Evolutionary conservation across 352 stramenopile genomes (phyloP), one percentile per base, ranked within the genome.

Genomic region (Pythium brachiatum): DNA sequence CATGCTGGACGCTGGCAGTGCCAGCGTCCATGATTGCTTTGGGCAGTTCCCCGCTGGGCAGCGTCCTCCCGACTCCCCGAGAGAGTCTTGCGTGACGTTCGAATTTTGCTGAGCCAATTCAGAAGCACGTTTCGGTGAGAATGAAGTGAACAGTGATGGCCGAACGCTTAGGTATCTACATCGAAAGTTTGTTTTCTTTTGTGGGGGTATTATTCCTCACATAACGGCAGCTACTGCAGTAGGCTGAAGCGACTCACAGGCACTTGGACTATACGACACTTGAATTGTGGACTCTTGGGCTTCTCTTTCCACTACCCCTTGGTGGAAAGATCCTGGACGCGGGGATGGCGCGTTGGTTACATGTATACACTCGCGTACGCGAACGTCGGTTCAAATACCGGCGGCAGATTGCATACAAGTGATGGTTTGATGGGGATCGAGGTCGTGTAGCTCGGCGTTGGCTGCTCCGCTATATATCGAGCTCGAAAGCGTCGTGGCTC

Each of bases 321-420:
- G 60, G 53, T 57, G 44, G 53, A 56, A 36, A 51, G 43, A 44
- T 27, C 27, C 34, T 53, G 46, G 39, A 47, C 39, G 39, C 39
- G 18, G 21, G 4, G 4, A 36, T 53, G 46, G 20, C 16, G 21
- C 13, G 23, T n/a, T 53, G 36, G 53, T 53, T n/a, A 61, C 26
- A 66, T 61, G 27, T 66, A 66, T 26, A 66, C 46, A 31, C 26
- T 36, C 27, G 46, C 25, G 16, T 41, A 61, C 31, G 64, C 66
- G 32, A 86, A 67, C 26, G 53, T 70, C 15, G 76, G 78, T 13
- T 57, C 54, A 32, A 85, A 83, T 32, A 78, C 36, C 15, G 72
- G 58, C 5, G 76, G 76, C 53, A 81, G 78, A 38, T 76, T 70
- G 47, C 66, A 66, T 58, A 85, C 72, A 3, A 88, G 61, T 29